Percentiles rank a stretch among this genome's conserved stretches.
Conservation (phyloP, 768 basidiomycete species). For the Leccinum variicolor region DNA sequence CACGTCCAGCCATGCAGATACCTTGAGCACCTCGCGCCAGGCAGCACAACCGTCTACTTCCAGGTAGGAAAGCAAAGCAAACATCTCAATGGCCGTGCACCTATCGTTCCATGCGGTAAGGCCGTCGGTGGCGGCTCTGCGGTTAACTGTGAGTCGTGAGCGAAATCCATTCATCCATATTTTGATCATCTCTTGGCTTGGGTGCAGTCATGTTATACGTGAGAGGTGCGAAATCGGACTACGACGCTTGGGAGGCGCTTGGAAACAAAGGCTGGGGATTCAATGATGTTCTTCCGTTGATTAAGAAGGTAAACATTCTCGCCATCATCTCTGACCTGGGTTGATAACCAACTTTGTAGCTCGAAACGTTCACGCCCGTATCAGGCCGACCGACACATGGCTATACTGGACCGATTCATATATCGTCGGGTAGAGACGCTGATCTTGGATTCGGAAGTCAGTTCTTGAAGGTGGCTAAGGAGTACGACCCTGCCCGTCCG, state of each 20-base stretch:
- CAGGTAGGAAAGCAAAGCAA: constrained; percentile 38
- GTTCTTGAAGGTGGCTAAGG: constrained; percentile 42
- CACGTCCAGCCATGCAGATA: constrained; percentile 56
- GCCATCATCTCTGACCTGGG: neutral
- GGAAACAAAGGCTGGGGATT: constrained; percentile 62
- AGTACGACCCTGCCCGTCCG: constrained; percentile 45
- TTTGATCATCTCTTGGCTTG: neutral
- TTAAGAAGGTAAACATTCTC: constrained; percentile 45
- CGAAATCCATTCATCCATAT: neutral
- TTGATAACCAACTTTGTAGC: constrained; percentile 45
- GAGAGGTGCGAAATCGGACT: constrained; percentile 58
- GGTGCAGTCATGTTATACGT: constrained; percentile 46
- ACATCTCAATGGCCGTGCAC: constrained; percentile 42
- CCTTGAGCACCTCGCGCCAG: constrained; percentile 38
- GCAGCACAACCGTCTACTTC: constrained; percentile 42
- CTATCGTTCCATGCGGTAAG: constrained; percentile 44
- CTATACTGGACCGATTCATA: constrained; percentile 27
- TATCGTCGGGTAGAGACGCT: constrained; percentile 12
- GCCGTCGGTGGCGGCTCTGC: constrained; percentile 61
- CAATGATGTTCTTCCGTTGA: constrained; percentile 50
- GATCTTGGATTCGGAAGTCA: constrained; percentile 30
- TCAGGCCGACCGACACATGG: constrained; percentile 36
- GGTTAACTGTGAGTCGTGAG: constrained; percentile 48
- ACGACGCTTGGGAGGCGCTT: constrained; percentile 53
- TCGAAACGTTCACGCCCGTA: constrained; percentile 35